Percentiles rank a stretch among this genome's conserved stretches.
Evolutionary conservation across 2,329 filamentous ascomycete species (phyloP).

Genomic region (Colletotrichum lupini): DNA sequence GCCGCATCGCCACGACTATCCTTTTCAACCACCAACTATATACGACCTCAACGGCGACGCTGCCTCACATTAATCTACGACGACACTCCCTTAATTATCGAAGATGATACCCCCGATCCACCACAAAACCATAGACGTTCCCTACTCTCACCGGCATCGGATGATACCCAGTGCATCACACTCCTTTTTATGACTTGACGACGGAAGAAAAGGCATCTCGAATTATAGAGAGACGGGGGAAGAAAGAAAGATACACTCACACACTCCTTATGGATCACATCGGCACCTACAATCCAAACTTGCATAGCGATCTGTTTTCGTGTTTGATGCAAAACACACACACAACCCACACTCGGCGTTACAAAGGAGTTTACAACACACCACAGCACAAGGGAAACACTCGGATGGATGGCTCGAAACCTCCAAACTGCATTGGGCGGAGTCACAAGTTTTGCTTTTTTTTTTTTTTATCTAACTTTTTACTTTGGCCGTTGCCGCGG

Average conservation of each 20-base stretch:
- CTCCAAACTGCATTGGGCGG: conserved; percentile 34
- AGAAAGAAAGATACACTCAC: background rate
- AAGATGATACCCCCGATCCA: conserved; percentile 46
- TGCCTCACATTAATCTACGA: conserved; percentile 23
- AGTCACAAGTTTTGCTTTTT: conserved; percentile 17
- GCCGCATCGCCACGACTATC: conserved; percentile 48
- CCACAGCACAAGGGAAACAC: background rate
- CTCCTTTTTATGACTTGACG: conserved; percentile 48
- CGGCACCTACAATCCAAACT: conserved; percentile 55
- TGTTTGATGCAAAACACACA: conserved; percentile 34
- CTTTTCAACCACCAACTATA: conserved; percentile 41
- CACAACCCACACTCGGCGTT: conserved; percentile 26
- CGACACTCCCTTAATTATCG: conserved; percentile 45
- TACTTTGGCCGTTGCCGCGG: background rate
- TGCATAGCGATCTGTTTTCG: conserved; percentile 65
- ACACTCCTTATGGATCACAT: conserved; percentile 36
- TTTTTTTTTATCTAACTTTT: background rate
- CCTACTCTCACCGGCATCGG: conserved; percentile 30
- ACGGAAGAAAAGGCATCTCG: conserved; percentile 42
- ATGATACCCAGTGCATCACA: conserved; percentile 46
- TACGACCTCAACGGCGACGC: conserved; percentile 16
- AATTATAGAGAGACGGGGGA: conserved; percentile 15
- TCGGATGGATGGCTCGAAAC: background rate
- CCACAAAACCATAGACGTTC: conserved; percentile 27
- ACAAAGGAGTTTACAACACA: conserved; percentile 12